A percentile compares a stretch with the other conserved stretches of the same genome.
phyloP scores from a whole-genome alignment of 202 grass and related monocot species.

The Setaria viridis region DNA sequence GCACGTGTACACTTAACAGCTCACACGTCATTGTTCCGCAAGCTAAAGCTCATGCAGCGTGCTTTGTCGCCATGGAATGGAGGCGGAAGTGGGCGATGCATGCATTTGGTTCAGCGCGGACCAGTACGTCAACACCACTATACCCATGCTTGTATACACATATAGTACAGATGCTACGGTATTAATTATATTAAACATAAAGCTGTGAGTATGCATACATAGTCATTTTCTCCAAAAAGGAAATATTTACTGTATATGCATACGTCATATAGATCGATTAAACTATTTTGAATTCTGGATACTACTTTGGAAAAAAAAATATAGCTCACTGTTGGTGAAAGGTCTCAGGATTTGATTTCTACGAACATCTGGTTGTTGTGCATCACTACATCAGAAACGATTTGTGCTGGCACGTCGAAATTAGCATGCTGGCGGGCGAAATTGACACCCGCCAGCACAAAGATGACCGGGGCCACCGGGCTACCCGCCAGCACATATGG shows the following conservation, averaged over 20 bases:
- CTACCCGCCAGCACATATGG: too few relatives aligned
- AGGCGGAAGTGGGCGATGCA: neutral
- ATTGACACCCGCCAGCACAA: too few relatives aligned
- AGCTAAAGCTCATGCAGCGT: neutral
- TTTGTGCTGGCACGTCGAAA: too few relatives aligned
- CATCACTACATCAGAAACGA: too few relatives aligned
- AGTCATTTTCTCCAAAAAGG: neutral
- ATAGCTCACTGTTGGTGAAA: neutral
- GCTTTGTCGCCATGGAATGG: neutral
- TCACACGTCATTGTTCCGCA: slow-evolving; percentile 22
- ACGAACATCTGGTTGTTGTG: neutral
- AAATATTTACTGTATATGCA: neutral
- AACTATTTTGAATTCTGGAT: neutral
- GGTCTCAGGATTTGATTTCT: neutral
- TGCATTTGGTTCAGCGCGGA: neutral
- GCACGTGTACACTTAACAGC: neutral
- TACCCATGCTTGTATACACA: neutral
- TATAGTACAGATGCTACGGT: neutral
- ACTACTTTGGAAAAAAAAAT: too few relatives aligned
- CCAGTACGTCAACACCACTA: neutral
- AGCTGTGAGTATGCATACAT: neutral
- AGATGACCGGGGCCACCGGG: too few relatives aligned
- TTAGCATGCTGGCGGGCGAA: too few relatives aligned
- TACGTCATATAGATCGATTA: neutral
- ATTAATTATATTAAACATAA: neutral